Evolutionary conservation across 176 grass and related monocot genomes (phyloP), one percentile per base, ranked within the genome.

Genomic region (Neostapfia colusana): DNA sequence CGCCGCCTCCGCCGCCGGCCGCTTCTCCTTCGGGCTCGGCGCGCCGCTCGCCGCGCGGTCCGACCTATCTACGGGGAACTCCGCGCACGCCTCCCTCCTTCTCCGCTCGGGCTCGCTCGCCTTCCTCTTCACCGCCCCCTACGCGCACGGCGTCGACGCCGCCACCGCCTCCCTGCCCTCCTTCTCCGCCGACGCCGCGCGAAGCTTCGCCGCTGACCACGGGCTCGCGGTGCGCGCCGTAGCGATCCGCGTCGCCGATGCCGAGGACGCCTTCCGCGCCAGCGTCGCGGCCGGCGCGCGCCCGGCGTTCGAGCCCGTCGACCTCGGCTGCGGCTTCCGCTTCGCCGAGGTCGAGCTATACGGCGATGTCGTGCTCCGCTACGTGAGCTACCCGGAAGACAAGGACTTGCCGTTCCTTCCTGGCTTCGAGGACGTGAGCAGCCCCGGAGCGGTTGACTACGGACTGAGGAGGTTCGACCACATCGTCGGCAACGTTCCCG

Each of bases 261-360:
- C 94, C 6, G 81, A 73, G 70, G 88, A 82, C 46, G 88, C 94
- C 31, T 97, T 91, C 89, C 84, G 79, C 27, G 38, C 23, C 70
- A 93, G 90, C 79, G 88, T 97, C 25, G 88, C 71, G 56, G 84
- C 68, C 41, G 94, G 93, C 4, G 94, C 94, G 15, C 84, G 89
- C 63, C 90, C 90, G 26, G 84, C 88, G 28, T 97, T 93, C 58
- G 53, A 60, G 27, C 94, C 94, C 6, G 85, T 56, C 27, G 75
- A 91, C n/a, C 88, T 93, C 58, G 85, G 86, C 46, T 56, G 43
- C 8, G 95, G 91, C 20, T 98, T 90, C 76, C 69, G 67, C 60
- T 79, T 98, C 24, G 48, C 95, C 8, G 95, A 98, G 89, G 86
- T 98, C 41, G 87, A 93, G 86, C 81, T 97, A 39, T 98, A 98